phyloP scores from a whole-genome alignment of 495 filamentous ascomycete species.

The Melanomma pulvis-pyrius region DNA sequence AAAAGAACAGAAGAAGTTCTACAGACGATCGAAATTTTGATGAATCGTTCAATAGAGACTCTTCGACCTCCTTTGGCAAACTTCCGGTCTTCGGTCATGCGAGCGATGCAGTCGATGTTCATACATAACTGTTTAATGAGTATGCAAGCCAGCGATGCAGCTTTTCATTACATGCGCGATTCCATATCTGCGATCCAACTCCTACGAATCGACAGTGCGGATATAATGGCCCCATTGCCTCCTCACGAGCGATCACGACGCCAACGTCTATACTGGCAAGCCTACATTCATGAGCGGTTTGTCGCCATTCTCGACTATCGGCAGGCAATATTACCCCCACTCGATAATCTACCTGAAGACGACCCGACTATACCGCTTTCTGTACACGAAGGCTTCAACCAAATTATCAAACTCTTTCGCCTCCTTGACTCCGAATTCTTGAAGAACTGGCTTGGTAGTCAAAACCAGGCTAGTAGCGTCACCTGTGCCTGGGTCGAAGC shows the following conservation, averaged over 20 bases:
- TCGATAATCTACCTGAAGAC: conserved; percentile 28
- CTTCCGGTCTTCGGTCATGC: conserved; percentile 19
- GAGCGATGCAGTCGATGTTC: conserved; percentile 34
- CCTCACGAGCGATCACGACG: conserved; percentile 56
- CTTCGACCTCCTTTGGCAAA: conserved; percentile 9
- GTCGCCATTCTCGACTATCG: conserved; percentile 35
- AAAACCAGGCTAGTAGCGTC: background rate
- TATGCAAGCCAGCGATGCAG: conserved; percentile 49
- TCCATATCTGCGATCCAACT: conserved; percentile 61
- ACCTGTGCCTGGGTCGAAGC: conserved; percentile 33
- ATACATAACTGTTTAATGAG: conserved; percentile 37
- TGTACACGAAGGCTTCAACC: conserved; percentile 36
- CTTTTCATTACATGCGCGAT: conserved; percentile 68
- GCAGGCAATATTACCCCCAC: conserved; percentile 24
- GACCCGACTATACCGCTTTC: conserved; percentile 27
- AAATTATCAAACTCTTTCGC: conserved; percentile 38
- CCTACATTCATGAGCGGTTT: conserved; percentile 55
- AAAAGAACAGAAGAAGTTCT: conserved; percentile 12
- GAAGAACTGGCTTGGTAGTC: conserved; percentile 25
- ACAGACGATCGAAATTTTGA: conserved; percentile 5
- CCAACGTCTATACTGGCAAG: conserved; percentile 64
- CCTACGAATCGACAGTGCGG: conserved; percentile 62
- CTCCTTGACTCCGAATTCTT: conserved; percentile 39
- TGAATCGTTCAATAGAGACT: conserved; percentile 12
- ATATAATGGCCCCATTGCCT: conserved; percentile 52